A percentile compares a stretch with the other conserved stretches of the same genome.
These are phyloP conservation scores for Sporormia fimetaria DNA, from an alignment of 495 filamentous ascomycete genomes.

Conservation along the genomic window DNA sequence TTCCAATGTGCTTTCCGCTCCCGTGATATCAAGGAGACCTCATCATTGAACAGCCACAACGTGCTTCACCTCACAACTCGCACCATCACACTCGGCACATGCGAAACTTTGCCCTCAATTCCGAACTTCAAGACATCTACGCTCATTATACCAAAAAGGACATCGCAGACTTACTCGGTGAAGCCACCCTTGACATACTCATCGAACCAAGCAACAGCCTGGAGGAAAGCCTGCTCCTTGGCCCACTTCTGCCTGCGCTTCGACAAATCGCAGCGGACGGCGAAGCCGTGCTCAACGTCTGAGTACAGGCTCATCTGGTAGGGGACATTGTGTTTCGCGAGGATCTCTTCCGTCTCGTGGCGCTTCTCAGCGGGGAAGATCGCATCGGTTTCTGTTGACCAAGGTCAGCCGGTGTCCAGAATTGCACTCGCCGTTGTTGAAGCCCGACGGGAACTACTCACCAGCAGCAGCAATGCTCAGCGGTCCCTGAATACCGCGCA, in stretches of 20 bases:
- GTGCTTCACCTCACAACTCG: too few relatives aligned
- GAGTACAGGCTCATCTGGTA: conserved; percentile 79
- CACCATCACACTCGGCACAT: too few relatives aligned
- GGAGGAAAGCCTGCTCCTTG: conserved; percentile 75
- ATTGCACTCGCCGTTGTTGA: not conserved
- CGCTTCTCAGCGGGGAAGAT: conserved; percentile 73
- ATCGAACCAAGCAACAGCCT: conserved; percentile 73
- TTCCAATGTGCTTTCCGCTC: too few relatives aligned
- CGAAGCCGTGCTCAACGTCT: conserved; percentile 67
- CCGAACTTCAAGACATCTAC: not conserved
- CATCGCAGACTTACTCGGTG: not conserved
- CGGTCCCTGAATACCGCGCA: conserved; percentile 57
- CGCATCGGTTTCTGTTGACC: conserved; percentile 51
- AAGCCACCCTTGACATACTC: conserved; percentile 41
- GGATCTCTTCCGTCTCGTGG: conserved; percentile 47
- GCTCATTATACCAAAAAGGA: not conserved
- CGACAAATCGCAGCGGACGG: conserved; percentile 55
- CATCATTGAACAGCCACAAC: too few relatives aligned
- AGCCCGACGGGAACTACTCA: conserved; percentile 28
- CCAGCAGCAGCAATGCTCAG: conserved; percentile 65
- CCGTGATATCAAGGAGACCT: too few relatives aligned
- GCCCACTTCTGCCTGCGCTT: conserved; percentile 56
- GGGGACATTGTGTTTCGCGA: conserved; percentile 49
- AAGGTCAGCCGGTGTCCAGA: not conserved
- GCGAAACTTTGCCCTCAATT: not conserved